A percentile compares a stretch with the other conserved stretches of the same genome.
Evolutionary conservation across 768 basidiomycete species (phyloP).

Genomic region (Trametopsis cervina): DNA sequence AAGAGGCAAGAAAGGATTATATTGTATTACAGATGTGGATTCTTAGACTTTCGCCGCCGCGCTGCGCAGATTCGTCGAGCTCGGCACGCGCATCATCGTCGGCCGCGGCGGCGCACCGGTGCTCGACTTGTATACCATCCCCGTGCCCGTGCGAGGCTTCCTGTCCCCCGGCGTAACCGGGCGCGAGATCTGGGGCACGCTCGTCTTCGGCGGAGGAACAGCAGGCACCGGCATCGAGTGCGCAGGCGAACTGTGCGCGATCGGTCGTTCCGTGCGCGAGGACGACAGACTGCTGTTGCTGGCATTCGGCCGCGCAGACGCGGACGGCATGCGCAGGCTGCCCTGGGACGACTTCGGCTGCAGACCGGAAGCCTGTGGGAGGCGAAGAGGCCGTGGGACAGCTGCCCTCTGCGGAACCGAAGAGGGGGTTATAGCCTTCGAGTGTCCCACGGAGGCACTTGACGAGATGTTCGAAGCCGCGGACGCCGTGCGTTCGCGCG

Average conservation of each 20-base stretch:
- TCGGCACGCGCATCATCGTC: slow-evolving; percentile 5
- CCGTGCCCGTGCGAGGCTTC: slow-evolving; percentile 57
- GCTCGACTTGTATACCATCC: slow-evolving; percentile 54
- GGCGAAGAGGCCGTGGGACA: slow-evolving; percentile 17
- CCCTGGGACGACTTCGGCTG: slow-evolving; percentile 10
- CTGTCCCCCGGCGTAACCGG: slow-evolving; percentile 21
- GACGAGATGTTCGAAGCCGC: slow-evolving; percentile 8
- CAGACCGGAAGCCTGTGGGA: slow-evolving; percentile 14
- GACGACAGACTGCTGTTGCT: background rate
- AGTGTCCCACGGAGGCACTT: slow-evolving; percentile 2
- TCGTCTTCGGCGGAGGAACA: slow-evolving; percentile 1
- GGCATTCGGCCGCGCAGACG: background rate
- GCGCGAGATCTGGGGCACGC: slow-evolving; percentile 3
- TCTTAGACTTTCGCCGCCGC: slow-evolving; percentile 1
- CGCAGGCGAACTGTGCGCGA: background rate
- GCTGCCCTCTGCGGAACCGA: slow-evolving; percentile 5
- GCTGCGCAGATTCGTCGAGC: background rate
- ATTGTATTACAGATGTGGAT: background rate
- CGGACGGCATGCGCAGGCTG: slow-evolving; percentile 1
- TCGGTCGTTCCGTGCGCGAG: background rate
- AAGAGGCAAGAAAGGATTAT: background rate
- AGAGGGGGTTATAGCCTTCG: background rate
- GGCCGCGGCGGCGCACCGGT: background rate
- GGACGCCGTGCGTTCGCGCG: slow-evolving; percentile 10
- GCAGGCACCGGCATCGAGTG: background rate